Evolutionary conservation across 2,329 filamentous ascomycete species (phyloP).

Genomic region (Xylariaceae sp.): DNA sequence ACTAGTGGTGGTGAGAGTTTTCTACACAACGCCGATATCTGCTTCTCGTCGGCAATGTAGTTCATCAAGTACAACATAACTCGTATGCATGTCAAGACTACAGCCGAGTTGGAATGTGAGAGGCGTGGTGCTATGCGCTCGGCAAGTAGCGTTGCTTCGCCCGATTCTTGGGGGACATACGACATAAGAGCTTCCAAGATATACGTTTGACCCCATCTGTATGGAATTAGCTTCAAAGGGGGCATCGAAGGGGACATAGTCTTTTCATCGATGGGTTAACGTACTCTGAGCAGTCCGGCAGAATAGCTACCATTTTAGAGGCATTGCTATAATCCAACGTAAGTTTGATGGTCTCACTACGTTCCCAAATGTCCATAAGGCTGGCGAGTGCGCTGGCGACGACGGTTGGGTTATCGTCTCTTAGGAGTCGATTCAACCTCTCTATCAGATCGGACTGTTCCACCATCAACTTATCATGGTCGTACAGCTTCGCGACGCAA

Average conservation of each 20-base stretch:
- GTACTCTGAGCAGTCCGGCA: slow-evolving; percentile 95
- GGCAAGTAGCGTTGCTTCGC: slow-evolving; percentile 82
- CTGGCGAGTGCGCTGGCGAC: slow-evolving; percentile 89
- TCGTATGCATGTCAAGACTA: slow-evolving; percentile 92
- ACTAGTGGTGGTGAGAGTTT: slow-evolving; percentile 95
- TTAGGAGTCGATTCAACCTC: slow-evolving; percentile 78
- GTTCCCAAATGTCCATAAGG: slow-evolving; percentile 97
- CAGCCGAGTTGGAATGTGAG: slow-evolving; percentile 94
- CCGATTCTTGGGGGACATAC: slow-evolving; percentile 87
- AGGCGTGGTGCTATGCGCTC: slow-evolving; percentile 93
- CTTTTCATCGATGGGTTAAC: slow-evolving; percentile 31
- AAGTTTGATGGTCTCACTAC: slow-evolving; percentile 94
- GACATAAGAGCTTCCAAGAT: slow-evolving; percentile 97
- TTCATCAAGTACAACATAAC: slow-evolving; percentile 98
- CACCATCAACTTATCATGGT: slow-evolving; percentile 87
- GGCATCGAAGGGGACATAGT: not conserved
- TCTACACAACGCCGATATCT: slow-evolving; percentile 79
- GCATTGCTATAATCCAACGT: slow-evolving; percentile 97
- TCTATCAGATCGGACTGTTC: slow-evolving; percentile 91
- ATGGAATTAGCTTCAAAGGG: slow-evolving; percentile 5
- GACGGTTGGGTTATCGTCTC: slow-evolving; percentile 96
- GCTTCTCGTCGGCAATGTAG: slow-evolving; percentile 89
- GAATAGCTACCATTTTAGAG: slow-evolving; percentile 94
- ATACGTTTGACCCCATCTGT: slow-evolving; percentile 96
- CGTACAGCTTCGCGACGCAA: slow-evolving; percentile 95